Conservation (phyloP, 108 stramenopile genomes). For the Fistulifera pelliculosa region DNA sequence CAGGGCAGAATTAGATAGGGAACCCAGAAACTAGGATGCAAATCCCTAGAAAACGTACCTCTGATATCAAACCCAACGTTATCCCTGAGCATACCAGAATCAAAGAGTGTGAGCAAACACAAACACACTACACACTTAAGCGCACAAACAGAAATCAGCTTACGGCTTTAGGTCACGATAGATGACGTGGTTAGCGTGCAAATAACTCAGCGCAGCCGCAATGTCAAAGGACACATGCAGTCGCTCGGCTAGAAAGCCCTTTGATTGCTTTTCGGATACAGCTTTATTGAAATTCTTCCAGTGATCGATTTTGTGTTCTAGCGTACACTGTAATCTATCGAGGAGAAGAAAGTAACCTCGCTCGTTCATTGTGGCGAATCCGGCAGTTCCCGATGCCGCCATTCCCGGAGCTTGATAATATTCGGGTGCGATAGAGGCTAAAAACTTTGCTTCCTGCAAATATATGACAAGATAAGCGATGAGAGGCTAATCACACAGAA, state of each 20-base stretch:
- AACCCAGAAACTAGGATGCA: neutral
- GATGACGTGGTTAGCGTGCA: constrained; percentile 61
- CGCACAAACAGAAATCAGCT: neutral
- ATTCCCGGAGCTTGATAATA: constrained; percentile 64
- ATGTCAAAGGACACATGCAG: constrained; percentile 72
- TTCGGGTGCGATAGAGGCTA: constrained; percentile 52
- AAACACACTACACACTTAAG: no score
- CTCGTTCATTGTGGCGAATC: constrained; percentile 38
- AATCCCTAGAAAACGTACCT: constrained; percentile 12
- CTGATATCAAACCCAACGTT: constrained; percentile 56
- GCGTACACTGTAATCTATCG: constrained; percentile 71
- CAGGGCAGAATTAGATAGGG: neutral
- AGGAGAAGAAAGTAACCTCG: constrained; percentile 73
- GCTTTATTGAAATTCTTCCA: constrained; percentile 36
- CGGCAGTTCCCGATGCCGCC: constrained; percentile 60
- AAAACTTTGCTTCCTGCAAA: constrained; percentile 39
- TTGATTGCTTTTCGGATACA: constrained; percentile 17
- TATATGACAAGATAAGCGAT: neutral
- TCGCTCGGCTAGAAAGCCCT: constrained; percentile 39
- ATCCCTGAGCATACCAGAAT: constrained; percentile 5
- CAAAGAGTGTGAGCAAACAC: no score
- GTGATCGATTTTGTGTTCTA: constrained; percentile 42
- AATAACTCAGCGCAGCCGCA: constrained; percentile 53
- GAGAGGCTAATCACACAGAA: neutral
- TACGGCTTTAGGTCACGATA: constrained; percentile 67